phyloP scores from a whole-genome alignment of 257 asterid species.

The Solanum gandarillasii region DNA sequence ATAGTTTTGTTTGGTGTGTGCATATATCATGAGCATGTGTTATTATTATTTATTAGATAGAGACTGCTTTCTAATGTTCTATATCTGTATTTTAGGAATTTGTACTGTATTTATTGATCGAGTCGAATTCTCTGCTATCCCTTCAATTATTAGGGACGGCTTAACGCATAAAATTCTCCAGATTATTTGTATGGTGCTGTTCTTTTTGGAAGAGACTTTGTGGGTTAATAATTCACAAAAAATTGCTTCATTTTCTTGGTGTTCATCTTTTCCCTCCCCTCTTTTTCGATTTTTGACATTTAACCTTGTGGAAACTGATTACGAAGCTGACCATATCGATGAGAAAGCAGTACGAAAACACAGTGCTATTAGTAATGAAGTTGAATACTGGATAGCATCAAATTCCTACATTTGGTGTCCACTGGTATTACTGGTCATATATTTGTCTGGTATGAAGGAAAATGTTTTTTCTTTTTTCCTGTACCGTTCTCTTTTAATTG shows the following conservation, averaged over 20 bases:
- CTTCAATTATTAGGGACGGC: background rate
- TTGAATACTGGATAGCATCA: background rate
- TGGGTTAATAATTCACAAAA: background rate
- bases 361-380: background rate
- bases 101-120: background rate
- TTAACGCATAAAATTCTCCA: background rate
- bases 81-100: background rate
- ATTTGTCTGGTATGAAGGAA: background rate
- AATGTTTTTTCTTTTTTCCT: background rate
- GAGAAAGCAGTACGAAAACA: background rate
- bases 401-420: background rate
- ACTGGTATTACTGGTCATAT: background rate
- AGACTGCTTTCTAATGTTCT: background rate
- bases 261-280: background rate
- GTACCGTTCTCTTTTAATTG: background rate
- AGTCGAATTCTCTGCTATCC: background rate
- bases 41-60: background rate
- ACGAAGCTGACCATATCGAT: background rate
- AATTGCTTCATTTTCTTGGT: background rate
- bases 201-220: background rate
- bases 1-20: conserved; percentile 11
- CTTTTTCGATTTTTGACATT: background rate
- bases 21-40: conserved; percentile 4
- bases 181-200: background rate
- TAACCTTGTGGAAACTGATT: background rate